Evolutionary conservation across 2,329 filamentous ascomycete genomes (phyloP), one percentile per base, ranked within the genome.

Genomic region (Neoarthrinium moseri): DNA sequence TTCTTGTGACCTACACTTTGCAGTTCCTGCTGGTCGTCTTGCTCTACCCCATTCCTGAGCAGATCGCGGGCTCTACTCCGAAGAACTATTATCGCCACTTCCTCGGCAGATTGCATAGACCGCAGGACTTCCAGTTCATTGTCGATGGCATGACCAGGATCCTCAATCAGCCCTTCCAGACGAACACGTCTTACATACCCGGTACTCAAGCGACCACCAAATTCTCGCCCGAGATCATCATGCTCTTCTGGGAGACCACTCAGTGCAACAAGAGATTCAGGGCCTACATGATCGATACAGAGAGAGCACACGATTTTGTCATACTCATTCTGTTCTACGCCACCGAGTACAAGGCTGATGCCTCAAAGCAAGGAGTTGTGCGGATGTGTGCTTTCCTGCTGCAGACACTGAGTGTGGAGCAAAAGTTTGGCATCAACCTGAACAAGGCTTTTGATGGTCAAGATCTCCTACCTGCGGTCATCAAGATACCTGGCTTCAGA

Each of bases 241-340:
- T 96, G 80, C 77, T 99, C 2, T 96, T 97, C 62, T 99, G 94
- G 94, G 94, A 99, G 71, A 83, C 90, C 29, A 83, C 94, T 4
- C 94, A 99, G 67, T 96, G 92, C 77, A 99, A 99, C 70, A 97
- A 96, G 69, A 81, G 92, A 48, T 99, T 99, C 70, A 81, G 94
- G 24, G 90, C 91, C 2, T 99, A 96, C 67, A 94, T 99, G 59
- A 92, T 97, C 52, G 94, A 99, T 57, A 97, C 94, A 0, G 90
- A 94, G 61, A 79, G 92, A 44, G 89, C 89, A 0, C 89, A 96
- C 59, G 94, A 99, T 63, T 96, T 97, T 66, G 78, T 96, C 42
- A 82, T 97, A 11, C 74, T 97, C 17, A 84, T 95, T 32, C 72
- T 97, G 4, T 99, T 95, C 69, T 96, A 97, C 63, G 90, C 91